phyloP scores from a whole-genome alignment of 805 yeast species.

The Brettanomyces anomalus region DNA sequence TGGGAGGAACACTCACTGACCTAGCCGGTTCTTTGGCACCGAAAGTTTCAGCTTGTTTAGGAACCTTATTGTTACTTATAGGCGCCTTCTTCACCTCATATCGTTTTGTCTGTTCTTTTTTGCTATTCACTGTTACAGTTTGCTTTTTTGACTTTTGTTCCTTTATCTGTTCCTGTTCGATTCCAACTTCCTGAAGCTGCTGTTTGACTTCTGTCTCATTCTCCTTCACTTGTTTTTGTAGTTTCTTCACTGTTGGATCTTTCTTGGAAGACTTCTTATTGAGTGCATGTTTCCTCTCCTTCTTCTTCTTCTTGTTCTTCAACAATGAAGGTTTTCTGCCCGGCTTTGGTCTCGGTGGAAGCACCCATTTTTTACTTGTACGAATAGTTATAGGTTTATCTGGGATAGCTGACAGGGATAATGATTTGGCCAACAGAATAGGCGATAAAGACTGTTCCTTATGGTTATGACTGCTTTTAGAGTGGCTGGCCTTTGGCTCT shows the following conservation, averaged over 20 bases:
- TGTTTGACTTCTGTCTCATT: not conserved
- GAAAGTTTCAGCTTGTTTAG: not conserved
- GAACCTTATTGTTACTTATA: not conserved
- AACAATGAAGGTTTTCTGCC: conserved; percentile 31
- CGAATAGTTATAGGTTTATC: conserved; percentile 34
- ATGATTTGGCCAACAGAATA: not conserved
- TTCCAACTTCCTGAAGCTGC: not conserved
- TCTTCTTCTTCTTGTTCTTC: conserved; percentile 1
- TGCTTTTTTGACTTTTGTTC: too few relatives aligned
- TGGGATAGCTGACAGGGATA: conserved; percentile 1
- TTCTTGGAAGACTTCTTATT: not conserved
- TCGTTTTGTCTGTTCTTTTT: too few relatives aligned
- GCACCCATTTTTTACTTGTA: conserved; percentile 50
- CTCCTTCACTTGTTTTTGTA: not conserved
- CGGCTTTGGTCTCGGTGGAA: conserved; percentile 57
- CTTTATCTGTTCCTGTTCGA: not conserved
- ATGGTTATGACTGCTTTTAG: not conserved
- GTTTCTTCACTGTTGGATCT: not conserved
- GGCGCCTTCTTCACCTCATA: too few relatives aligned
- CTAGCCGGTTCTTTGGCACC: not conserved
- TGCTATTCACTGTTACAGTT: not conserved
- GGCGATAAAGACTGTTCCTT: not conserved
- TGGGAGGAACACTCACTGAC: too few relatives aligned
- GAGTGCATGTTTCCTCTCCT: not conserved
- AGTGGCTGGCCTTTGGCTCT: not conserved